phyloP scores from a whole-genome alignment of 129 eudicot genomes.

The Glebionis coronaria region DNA sequence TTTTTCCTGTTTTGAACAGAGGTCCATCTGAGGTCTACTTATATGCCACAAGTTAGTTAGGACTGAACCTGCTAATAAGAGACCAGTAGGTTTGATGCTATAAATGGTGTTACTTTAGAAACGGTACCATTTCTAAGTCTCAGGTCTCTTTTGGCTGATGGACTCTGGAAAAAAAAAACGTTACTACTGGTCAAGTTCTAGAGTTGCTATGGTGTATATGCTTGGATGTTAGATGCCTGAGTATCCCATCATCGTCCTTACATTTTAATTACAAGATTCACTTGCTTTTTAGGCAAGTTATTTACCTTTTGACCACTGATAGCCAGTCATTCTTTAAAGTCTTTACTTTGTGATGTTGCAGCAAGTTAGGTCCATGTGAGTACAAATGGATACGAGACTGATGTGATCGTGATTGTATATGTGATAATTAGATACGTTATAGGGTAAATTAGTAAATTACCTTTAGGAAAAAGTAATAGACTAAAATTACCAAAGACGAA shows the following conservation, averaged over 20 bases:
- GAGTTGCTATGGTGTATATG: too few relatives aligned
- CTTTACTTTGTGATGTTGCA: slow-evolving; percentile 13
- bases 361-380: slow-evolving; percentile 14
- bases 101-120: slow-evolving; percentile 1
- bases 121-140: slow-evolving; percentile 9
- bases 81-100: slow-evolving; percentile 7
- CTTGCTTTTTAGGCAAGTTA: slow-evolving; percentile 15
- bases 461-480: too few relatives aligned
- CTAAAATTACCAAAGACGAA: too few relatives aligned
- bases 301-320: slow-evolving; percentile 26
- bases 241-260: neutral
- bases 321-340: slow-evolving; percentile 8
- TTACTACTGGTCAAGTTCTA: neutral
- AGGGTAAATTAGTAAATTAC: too few relatives aligned
- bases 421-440: too few relatives aligned
- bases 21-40: slow-evolving; percentile 1
- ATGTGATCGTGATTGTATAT: too few relatives aligned
- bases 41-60: neutral
- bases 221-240: neutral
- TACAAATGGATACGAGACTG: neutral
- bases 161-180: slow-evolving; percentile 7
- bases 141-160: slow-evolving; percentile 6
- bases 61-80: neutral
- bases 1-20: neutral
- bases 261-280: slow-evolving; percentile 5